phyloP scores from a whole-genome alignment of 2,329 filamentous ascomycete species.

The Fusarium xyrophilum region DNA sequence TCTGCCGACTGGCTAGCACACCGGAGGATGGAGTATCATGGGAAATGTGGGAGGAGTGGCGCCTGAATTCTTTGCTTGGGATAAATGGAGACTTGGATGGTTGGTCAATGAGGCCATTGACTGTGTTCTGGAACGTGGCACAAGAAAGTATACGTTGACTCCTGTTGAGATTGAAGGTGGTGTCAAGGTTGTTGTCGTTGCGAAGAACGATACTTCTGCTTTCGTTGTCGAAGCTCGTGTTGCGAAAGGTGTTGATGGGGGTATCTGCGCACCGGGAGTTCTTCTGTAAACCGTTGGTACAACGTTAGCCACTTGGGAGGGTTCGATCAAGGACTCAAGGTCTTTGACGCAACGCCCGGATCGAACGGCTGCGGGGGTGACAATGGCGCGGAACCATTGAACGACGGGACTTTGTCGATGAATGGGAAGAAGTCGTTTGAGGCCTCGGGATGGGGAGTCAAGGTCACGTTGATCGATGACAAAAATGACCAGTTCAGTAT shows the following conservation, averaged over 20 bases:
- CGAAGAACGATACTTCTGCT: slow-evolving; percentile 21
- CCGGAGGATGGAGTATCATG: slow-evolving; percentile 50
- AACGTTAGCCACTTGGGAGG: slow-evolving; percentile 38
- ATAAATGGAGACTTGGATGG: slow-evolving; percentile 51
- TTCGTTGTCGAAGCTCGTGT: slow-evolving; percentile 46
- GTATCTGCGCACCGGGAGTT: slow-evolving; percentile 45
- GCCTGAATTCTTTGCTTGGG: slow-evolving; percentile 50
- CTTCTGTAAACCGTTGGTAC: slow-evolving; percentile 48
- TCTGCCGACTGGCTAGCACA: slow-evolving; percentile 40
- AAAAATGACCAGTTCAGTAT: background rate
- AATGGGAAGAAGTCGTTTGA: slow-evolving; percentile 2
- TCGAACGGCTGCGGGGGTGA: slow-evolving; percentile 40
- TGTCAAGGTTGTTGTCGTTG: slow-evolving; percentile 24
- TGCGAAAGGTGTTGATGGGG: slow-evolving; percentile 34
- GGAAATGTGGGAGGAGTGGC: slow-evolving; percentile 45
- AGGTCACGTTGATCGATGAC: slow-evolving; percentile 13
- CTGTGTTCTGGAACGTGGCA: slow-evolving; percentile 40
- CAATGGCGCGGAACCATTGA: slow-evolving; percentile 35
- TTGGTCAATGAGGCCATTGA: slow-evolving; percentile 44
- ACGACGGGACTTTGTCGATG: slow-evolving; percentile 44
- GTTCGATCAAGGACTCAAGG: slow-evolving; percentile 44
- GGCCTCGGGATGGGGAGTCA: slow-evolving; percentile 20
- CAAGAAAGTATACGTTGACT: slow-evolving; percentile 38
- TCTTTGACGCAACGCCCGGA: slow-evolving; percentile 44
- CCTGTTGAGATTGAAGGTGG: slow-evolving; percentile 14